Evolutionary conservation across 2,329 filamentous ascomycete genomes (phyloP), one percentile per base, ranked within the genome.

Genomic region (Metarhizium robertsii): DNA sequence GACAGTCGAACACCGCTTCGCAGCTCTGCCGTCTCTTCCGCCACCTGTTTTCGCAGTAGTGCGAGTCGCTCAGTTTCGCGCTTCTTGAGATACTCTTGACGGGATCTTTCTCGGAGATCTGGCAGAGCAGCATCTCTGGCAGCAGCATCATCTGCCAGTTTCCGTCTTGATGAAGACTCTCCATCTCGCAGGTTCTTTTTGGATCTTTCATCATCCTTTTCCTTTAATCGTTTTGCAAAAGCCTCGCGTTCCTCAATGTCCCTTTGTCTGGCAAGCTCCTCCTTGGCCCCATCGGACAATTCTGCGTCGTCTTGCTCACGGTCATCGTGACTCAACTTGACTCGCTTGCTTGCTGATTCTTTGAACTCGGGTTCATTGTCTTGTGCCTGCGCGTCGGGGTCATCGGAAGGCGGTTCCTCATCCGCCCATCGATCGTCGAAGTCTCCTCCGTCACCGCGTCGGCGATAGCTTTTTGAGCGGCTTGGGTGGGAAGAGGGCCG

Each of bases 81-180:
- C 75, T 99, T 97, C 71, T 91, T 90, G 34, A 99, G 78, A 66
- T 99, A 99, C 61, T 94, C 87, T 66, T 96, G 92, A 58, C 94
- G 83, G 3, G 92, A 95, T 36, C 90, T 83, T 65, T 94, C 78
- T 46, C 94, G 81, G 18, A 96, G 72, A 58, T 95, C 91, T 2
- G 86, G 84, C 67, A 96, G 79, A n/a, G 87, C 87, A 8, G 85
- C 84, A 59, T 78, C 79, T 56, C 87, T 79, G 6, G 86, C 82
- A 42, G 80, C 79, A 4, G 85, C 78, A 67, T 91, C 85, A 8
- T 71, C 69, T 2, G 65, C 69, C 4, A 71, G 61, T 45, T 61
- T 67, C 51, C 86, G 75, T 59, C 85, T 78, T 1, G 80, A 81
- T 8, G 81, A 76, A 16, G 81, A 79, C 50, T 74, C 74, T 52